Evolutionary conservation across 75 land plant genomes (phyloP).

Genomic region (Picea sitchensis): DNA sequence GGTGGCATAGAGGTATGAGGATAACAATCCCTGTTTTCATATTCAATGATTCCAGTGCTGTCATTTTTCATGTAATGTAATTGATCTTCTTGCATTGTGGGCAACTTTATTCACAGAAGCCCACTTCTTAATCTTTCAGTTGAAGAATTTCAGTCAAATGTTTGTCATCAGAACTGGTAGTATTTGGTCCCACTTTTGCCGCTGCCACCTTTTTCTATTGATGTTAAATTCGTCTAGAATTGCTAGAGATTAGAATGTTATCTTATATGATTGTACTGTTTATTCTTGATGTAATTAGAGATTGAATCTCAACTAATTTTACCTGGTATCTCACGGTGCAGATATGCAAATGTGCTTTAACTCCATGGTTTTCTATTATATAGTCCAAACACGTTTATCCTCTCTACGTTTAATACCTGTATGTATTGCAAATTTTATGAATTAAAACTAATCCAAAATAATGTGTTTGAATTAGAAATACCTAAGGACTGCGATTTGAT

Average conservation of each 20-base stretch:
- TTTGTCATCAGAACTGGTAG: background rate
- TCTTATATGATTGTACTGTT: background rate
- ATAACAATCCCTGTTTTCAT: constrained; percentile 4
- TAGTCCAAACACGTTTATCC: background rate
- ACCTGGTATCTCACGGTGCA: background rate
- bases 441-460: background rate
- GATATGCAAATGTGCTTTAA: background rate
- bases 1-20: background rate
- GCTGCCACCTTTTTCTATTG: background rate
- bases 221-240: background rate
- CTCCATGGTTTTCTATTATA: background rate
- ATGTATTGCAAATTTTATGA: background rate
- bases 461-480: background rate
- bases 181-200: background rate
- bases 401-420: background rate
- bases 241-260: background rate
- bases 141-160: constrained; percentile 5
- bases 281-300: background rate
- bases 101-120: constrained; percentile 10
- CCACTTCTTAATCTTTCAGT: constrained; percentile 8
- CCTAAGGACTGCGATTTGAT: background rate
- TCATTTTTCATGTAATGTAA: constrained; percentile 11
- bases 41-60: constrained; percentile 1
- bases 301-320: background rate
- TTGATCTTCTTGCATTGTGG: constrained; percentile 11